A percentile compares a stretch with the other conserved stretches of the same genome.
Conservation (phyloP, 257 asterid genomes). For the Eucommia ulmoides region DNA sequence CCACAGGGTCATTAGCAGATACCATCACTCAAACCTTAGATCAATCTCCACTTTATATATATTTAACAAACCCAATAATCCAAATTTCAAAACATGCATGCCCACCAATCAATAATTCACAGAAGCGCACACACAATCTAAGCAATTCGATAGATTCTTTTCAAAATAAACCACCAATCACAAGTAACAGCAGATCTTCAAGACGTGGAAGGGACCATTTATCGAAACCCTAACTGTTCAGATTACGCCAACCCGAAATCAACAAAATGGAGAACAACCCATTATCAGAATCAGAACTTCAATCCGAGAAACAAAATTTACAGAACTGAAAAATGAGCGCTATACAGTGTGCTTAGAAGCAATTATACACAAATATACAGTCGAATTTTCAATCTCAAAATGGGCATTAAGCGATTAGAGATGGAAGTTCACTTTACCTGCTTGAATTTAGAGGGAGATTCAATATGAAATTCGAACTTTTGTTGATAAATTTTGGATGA, state of each 20-base stretch:
- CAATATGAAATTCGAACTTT: background rate
- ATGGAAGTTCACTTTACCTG: background rate
- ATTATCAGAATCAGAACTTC: too few species aligned
- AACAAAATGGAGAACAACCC: too few species aligned
- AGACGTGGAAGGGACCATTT: too few species aligned
- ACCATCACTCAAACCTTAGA: constrained; percentile 48
- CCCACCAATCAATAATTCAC: too few species aligned
- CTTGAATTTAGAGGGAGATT: background rate
- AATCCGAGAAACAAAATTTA: too few species aligned
- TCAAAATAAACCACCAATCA: too few species aligned
- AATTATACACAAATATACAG: too few species aligned
- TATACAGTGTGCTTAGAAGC: background rate
- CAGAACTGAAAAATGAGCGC: background rate
- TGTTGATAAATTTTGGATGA: background rate
- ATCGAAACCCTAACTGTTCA: too few species aligned
- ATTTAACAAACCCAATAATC: constrained; percentile 9
- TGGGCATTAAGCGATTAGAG: background rate
- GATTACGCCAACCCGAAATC: too few species aligned
- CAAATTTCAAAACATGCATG: constrained; percentile 1
- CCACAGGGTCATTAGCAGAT: constrained; percentile 66
- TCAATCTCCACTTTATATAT: constrained; percentile 18
- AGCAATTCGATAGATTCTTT: too few species aligned
- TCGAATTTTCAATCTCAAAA: background rate
- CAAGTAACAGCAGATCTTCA: too few species aligned
- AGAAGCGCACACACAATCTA: too few species aligned